Evolutionary conservation across 176 grass and related monocot genomes (phyloP).

Genomic region (Metroxylon sagu): DNA sequence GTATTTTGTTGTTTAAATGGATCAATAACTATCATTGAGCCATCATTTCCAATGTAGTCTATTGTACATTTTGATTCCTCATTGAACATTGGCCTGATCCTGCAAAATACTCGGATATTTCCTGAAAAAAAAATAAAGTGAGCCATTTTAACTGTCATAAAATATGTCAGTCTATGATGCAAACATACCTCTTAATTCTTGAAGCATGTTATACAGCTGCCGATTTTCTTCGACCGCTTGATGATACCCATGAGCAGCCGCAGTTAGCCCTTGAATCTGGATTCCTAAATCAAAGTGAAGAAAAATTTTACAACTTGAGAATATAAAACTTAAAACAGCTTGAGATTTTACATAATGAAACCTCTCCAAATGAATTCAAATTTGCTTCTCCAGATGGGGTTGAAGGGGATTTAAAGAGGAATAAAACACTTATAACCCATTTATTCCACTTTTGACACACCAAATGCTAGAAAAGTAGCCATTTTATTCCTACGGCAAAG

Average conservation of each 20-base stretch:
- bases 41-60: conserved; percentile 73
- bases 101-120: conserved; percentile 85
- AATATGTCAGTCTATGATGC: background rate
- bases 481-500: no score
- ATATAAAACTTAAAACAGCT: no score
- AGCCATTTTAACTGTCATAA: conserved; percentile 6
- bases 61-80: conserved; percentile 46
- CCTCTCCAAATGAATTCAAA: no score
- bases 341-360: no score
- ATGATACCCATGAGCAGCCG: conserved; percentile 61
- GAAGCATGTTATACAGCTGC: conserved; percentile 88
- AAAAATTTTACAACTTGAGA: background rate
- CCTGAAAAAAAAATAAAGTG: conserved; percentile 42
- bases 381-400: no score
- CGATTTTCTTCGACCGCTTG: conserved; percentile 72
- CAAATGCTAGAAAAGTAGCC: no score
- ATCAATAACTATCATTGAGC: conserved; percentile 73
- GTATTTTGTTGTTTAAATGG: conserved; percentile 59
- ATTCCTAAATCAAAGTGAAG: conserved; percentile 18
- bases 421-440: no score
- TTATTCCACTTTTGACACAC: no score
- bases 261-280: conserved; percentile 49
- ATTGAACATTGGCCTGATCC: conserved; percentile 59
- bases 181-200: conserved; percentile 69
- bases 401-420: no score